Evolutionary conservation across 805 yeast species (phyloP).

Genomic region (Candida multigemmis): DNA sequence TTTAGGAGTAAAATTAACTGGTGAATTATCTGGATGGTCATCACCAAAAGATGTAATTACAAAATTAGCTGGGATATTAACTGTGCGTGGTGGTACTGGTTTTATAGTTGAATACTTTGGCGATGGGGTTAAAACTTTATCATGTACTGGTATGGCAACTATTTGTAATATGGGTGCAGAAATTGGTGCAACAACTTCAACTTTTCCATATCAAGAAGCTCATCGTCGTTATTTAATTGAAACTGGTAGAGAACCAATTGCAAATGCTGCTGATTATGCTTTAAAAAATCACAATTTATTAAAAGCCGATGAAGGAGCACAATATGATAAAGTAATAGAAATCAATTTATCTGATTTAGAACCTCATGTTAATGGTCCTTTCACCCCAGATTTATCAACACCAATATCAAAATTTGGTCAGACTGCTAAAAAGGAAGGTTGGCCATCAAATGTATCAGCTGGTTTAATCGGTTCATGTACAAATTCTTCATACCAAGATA

Average conservation of each 20-base stretch:
- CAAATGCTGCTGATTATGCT: slow-evolving; percentile 65
- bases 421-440: slow-evolving; percentile 60
- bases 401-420: slow-evolving; percentile 77
- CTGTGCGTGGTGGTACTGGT: slow-evolving; percentile 98
- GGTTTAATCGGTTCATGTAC: slow-evolving; percentile 98
- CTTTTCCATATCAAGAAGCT: slow-evolving; percentile 87
- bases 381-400: slow-evolving; percentile 95
- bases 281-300: slow-evolving; percentile 53
- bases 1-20: slow-evolving; percentile 89
- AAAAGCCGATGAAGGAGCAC: slow-evolving; percentile 78
- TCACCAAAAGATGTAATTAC: slow-evolving; percentile 97
- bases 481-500: slow-evolving; percentile 96
- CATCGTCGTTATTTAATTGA: slow-evolving; percentile 73
- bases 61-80: slow-evolving; percentile 80
- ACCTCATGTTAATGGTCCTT: slow-evolving; percentile 96
- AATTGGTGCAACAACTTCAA: slow-evolving; percentile 97
- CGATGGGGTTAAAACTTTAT: slow-evolving; percentile 78
- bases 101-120: slow-evolving; percentile 95
- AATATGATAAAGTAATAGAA: slow-evolving; percentile 89
- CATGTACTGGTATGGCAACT: slow-evolving; percentile 99
- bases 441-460: slow-evolving; percentile 84
- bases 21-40: slow-evolving; percentile 85
- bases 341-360: slow-evolving; percentile 79
- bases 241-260: slow-evolving; percentile 77
- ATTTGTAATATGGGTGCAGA: slow-evolving; percentile 99